Percentiles rank a stretch among this genome's conserved stretches.
Conservation (phyloP, 1,284 basidiomycete genomes). For the Melampsora americana region DNA sequence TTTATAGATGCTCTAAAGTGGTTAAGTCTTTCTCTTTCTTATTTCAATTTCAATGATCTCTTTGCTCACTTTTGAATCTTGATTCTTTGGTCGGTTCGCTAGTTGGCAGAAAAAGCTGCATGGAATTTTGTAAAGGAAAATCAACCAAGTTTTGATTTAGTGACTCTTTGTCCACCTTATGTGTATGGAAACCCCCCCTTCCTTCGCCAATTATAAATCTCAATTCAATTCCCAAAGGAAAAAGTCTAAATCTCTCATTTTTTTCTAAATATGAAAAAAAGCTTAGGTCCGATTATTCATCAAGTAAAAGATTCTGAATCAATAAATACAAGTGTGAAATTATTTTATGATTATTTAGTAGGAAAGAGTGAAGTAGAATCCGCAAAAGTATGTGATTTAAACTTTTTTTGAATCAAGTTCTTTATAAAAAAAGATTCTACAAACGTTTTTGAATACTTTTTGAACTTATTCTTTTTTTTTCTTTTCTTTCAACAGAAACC, state of each 20-base stretch:
- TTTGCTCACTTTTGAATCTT: background rate
- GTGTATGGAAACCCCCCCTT: background rate
- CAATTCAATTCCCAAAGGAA: too few relatives aligned
- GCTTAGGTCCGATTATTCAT: constrained; percentile 14
- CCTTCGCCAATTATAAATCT: background rate
- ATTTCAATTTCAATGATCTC: too few relatives aligned
- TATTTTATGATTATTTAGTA: background rate
- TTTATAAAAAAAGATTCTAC: too few relatives aligned
- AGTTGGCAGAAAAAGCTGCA: constrained; percentile 10
- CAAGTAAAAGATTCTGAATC: background rate
- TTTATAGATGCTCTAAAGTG: constrained; percentile 6
- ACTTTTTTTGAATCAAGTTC: too few relatives aligned
- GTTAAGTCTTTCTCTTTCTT: constrained; percentile 7
- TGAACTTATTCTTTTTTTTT: too few relatives aligned
- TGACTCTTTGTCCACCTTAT: constrained; percentile 8
- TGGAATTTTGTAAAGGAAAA: constrained; percentile 3
- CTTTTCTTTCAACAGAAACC: too few relatives aligned
- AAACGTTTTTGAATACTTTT: background rate
- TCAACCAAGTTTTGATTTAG: background rate
- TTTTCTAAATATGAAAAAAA: background rate
- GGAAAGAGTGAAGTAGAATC: background rate
- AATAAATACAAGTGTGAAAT: constrained; percentile 13
- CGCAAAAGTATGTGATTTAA: background rate
- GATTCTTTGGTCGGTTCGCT: background rate
- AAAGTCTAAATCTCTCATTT: too few relatives aligned